Percentiles rank a stretch among this genome's conserved stretches.
Conservation (phyloP, 2,329 filamentous ascomycete species). For the Zymoseptoria crescenta region DNA sequence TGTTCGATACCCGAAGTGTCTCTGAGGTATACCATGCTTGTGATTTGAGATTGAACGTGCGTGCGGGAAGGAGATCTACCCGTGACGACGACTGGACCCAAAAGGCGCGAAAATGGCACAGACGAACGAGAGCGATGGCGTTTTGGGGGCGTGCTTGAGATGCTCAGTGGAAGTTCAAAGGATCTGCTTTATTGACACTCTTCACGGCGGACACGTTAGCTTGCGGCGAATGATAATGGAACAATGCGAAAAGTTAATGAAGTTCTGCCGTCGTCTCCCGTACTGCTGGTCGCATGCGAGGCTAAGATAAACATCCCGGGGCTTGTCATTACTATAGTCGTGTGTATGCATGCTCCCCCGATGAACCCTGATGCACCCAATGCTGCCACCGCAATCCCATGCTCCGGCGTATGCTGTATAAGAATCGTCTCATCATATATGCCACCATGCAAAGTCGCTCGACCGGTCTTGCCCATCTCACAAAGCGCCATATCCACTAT, state of each 20-base stretch:
- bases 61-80: background rate
- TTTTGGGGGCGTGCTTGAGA: background rate
- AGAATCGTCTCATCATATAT: background rate
- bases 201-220: background rate
- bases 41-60: background rate
- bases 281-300: background rate
- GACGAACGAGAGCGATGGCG: background rate
- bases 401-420: background rate
- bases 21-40: background rate
- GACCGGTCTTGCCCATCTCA: background rate
- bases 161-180: background rate
- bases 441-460: background rate
- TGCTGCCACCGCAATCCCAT: background rate
- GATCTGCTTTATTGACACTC: background rate
- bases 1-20: background rate
- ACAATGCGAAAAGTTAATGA: background rate
- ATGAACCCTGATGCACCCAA: background rate
- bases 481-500: background rate
- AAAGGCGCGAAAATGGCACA: background rate
- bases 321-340: background rate
- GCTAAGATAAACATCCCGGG: background rate
- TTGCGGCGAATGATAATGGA: background rate
- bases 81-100: background rate
- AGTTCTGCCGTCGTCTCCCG: background rate
- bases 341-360: background rate